phyloP scores from a whole-genome alignment of 768 basidiomycete genomes.

The Lentinula aciculospora region DNA sequence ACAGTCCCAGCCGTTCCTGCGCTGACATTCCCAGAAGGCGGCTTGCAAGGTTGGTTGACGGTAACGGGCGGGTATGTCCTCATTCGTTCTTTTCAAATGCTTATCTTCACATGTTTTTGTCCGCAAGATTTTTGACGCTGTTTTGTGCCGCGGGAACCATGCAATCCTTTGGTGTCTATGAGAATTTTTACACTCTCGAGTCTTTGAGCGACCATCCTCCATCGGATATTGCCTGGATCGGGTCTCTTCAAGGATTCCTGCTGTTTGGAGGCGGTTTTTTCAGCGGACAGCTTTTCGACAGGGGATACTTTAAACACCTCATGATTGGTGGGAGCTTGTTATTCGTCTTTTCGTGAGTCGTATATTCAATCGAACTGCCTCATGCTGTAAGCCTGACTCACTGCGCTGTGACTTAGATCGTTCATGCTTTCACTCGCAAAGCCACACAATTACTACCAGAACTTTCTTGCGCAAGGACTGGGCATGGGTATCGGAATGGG shows the following conservation, averaged over 20 bases:
- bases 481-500: slow-evolving; percentile 28
- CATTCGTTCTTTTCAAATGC: background rate
- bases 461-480: slow-evolving; percentile 13
- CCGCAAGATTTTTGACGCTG: background rate
- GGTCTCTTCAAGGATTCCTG: slow-evolving; percentile 6
- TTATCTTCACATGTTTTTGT: background rate
- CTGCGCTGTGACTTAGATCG: slow-evolving; percentile 13
- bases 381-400: slow-evolving; percentile 1
- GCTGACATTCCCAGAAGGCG: slow-evolving; percentile 13
- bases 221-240: slow-evolving; percentile 5
- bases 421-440: slow-evolving; percentile 30
- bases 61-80: slow-evolving; percentile 10
- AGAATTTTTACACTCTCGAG: slow-evolving; percentile 6
- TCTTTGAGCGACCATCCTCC: slow-evolving; percentile 2
- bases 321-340: slow-evolving; percentile 2
- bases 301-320: slow-evolving; percentile 9
- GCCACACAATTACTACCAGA: slow-evolving; percentile 26
- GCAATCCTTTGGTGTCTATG: slow-evolving; percentile 8
- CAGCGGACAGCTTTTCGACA: slow-evolving; percentile 9
- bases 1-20: background rate
- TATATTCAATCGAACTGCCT: background rate
- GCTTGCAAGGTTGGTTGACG: slow-evolving; percentile 12
- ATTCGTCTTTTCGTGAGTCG: slow-evolving; percentile 7
- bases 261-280: slow-evolving; percentile 6
- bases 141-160: slow-evolving; percentile 6